phyloP scores from a whole-genome alignment of 2,329 filamentous ascomycete species.

The Aureobasidium vineae region DNA sequence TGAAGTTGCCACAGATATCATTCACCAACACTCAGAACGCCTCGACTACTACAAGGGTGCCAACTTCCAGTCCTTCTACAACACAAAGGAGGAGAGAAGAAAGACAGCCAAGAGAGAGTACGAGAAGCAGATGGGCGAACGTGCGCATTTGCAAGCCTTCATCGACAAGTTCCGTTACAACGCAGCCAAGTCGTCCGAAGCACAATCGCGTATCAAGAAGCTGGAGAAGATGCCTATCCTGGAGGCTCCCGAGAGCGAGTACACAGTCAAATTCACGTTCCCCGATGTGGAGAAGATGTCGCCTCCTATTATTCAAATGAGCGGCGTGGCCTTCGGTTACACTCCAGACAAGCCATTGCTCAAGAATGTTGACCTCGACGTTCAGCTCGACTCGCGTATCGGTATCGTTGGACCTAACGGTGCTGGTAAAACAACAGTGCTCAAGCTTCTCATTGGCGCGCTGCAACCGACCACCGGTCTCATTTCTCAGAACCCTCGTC shows the following conservation, averaged over 20 bases:
- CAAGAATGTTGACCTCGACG: constrained; percentile 85
- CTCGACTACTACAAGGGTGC: constrained; percentile 98
- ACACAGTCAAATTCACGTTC: constrained; percentile 95
- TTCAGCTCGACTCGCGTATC: constrained; percentile 96
- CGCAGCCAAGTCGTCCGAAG: constrained; percentile 96
- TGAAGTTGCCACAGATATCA: constrained; percentile 98
- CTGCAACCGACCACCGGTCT: constrained; percentile 72
- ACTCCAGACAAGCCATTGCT: constrained; percentile 74
- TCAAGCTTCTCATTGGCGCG: constrained; percentile 93
- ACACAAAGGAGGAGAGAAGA: constrained; percentile 92
- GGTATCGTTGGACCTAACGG: constrained; percentile 99
- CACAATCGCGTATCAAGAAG: constrained; percentile 98
- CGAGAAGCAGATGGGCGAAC: constrained; percentile 94
- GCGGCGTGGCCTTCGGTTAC: constrained; percentile 88
- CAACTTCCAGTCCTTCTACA: constrained; percentile 96
- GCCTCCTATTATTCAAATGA: constrained; percentile 97
- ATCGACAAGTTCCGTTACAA: constrained; percentile 99
- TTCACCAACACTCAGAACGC: constrained; percentile 95
- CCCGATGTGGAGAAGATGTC: constrained; percentile 97
- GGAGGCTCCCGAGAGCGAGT: constrained; percentile 86
- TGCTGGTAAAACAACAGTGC: constrained; percentile 96
- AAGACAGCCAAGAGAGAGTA: constrained; percentile 98
- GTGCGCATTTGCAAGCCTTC: constrained; percentile 92
- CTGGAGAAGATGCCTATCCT: constrained; percentile 94
- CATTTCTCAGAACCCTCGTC: constrained; percentile 82